These are phyloP conservation scores for Holtermanniella nyarrowii DNA, from an alignment of 768 basidiomycete genomes.

Conservation along the genomic window DNA sequence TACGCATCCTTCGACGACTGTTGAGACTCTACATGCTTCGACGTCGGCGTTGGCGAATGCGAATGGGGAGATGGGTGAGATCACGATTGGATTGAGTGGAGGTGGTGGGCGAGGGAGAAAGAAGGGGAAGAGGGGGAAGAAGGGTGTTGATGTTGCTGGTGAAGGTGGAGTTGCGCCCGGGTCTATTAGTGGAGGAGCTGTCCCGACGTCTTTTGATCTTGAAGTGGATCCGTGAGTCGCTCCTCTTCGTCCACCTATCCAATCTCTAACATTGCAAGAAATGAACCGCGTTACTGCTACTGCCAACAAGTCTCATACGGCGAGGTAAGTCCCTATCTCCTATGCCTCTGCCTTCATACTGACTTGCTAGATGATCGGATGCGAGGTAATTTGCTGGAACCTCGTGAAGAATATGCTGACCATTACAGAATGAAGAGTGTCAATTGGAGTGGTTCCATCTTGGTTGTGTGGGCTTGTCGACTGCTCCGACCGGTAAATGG, in stretches of 20 bases:
- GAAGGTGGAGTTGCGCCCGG: background rate
- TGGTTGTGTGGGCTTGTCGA: conserved; percentile 22
- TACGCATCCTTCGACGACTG: conserved; percentile 27
- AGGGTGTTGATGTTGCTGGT: conserved; percentile 1
- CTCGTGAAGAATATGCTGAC: background rate
- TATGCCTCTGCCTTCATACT: background rate
- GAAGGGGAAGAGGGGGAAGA: conserved; percentile 7
- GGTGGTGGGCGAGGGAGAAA: conserved; percentile 1
- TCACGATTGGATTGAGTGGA: conserved; percentile 13
- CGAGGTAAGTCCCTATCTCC: conserved; percentile 8
- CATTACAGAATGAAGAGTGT: conserved; percentile 36
- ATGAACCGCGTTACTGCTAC: conserved; percentile 39
- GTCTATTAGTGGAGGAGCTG: background rate
- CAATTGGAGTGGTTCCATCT: conserved; percentile 39
- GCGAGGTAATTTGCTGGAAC: conserved; percentile 24
- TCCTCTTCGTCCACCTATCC: too few relatives aligned
- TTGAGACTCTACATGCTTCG: conserved; percentile 11
- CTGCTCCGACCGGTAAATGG: conserved; percentile 32
- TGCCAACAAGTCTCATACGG: conserved; percentile 38
- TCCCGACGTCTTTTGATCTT: conserved; percentile 9
- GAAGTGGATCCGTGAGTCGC: conserved; percentile 31
- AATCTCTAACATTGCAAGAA: conserved; percentile 10
- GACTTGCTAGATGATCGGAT: conserved; percentile 30
- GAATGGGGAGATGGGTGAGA: conserved; percentile 8
- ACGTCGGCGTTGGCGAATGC: conserved; percentile 1